Evolutionary conservation across 2,329 filamentous ascomycete species (phyloP), one percentile per base, ranked within the genome.

Genomic region (Phialophora macrospora): DNA sequence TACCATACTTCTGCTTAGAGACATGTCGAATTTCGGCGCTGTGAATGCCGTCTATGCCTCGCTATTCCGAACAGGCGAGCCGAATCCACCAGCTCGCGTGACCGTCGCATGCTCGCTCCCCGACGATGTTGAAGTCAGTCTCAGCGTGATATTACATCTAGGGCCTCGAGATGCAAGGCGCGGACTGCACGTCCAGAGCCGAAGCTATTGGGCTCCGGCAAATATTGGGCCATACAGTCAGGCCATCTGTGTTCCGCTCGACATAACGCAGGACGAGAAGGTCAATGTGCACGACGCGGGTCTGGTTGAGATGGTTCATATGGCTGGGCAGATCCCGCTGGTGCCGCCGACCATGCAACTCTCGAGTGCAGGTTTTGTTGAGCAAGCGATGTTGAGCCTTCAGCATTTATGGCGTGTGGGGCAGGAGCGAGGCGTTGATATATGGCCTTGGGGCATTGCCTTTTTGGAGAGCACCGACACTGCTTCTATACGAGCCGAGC

Each of bases 161-260:
- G 75, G 75, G 5, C 51, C 68, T 30, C 73, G 72, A 48, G 70
- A 71, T 20, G 61, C 65, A 46, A 77, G 81, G 34, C 76, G 79
- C 64, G 90, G 78, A 0, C 84, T 98, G 1, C 95, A 99, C 76
- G 93, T 99, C 5, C 95, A 98, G 78, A 93, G 91, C 3, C 84
- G 91, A 46, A 96, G 92, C 11, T 98, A 98, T 82, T 99, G 95
- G 95, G 95, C 95, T 0, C 95, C 95, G 0, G 94, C 95, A 22
- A 98, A 98, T 74, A 98, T 99, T 61, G 95, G 95, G 0, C 95
- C 95, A 0, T 98, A 98, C 77, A 97, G 93, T 63, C 95, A 99
- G 79, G 92, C 93, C 3, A 87, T 95, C 57, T 82, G 85, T 1
- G 79, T 87, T 11, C 81, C 81, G 11, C 73, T 82, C 8, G 65